Percentiles rank a stretch among this genome's conserved stretches.
These are phyloP conservation scores for Fragaria ananassa DNA, from an alignment of 306 rosid species.

Conservation along the genomic window DNA sequence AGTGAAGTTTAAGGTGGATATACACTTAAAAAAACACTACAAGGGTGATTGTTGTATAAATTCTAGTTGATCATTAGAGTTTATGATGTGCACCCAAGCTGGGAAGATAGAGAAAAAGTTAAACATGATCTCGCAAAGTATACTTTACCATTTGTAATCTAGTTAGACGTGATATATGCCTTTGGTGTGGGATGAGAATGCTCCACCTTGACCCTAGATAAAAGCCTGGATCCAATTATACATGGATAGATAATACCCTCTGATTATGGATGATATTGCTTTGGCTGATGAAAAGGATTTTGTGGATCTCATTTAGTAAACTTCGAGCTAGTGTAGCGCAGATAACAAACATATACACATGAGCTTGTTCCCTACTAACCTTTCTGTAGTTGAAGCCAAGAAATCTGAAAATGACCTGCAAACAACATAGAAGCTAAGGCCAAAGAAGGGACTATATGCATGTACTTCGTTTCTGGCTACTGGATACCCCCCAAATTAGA, in stretches of 20 bases:
- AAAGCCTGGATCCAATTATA: not conserved
- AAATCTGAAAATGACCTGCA: not conserved
- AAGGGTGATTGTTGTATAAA: too few relatives aligned
- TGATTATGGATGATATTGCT: not conserved
- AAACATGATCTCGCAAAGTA: too few relatives aligned
- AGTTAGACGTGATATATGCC: too few relatives aligned
- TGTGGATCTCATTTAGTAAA: not conserved
- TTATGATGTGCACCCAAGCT: too few relatives aligned
- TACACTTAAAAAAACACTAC: too few relatives aligned
- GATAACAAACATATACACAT: slow-evolving; percentile 3
- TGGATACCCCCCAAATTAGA: not conserved
- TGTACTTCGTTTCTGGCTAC: not conserved
- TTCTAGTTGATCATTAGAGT: too few relatives aligned
- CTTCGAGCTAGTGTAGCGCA: not conserved
- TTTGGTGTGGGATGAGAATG: not conserved
- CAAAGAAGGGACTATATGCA: not conserved
- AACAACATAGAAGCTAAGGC: not conserved
- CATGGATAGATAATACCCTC: not conserved
- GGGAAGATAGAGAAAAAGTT: too few relatives aligned
- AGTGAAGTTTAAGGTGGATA: too few relatives aligned
- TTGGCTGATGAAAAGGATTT: not conserved
- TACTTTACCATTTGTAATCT: too few relatives aligned
- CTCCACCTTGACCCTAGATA: not conserved
- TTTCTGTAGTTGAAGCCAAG: not conserved
- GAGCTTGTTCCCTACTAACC: slow-evolving; percentile 4